Evolutionary conservation across 345 rosid species (phyloP).

Genomic region (Hibiscus trionum): DNA sequence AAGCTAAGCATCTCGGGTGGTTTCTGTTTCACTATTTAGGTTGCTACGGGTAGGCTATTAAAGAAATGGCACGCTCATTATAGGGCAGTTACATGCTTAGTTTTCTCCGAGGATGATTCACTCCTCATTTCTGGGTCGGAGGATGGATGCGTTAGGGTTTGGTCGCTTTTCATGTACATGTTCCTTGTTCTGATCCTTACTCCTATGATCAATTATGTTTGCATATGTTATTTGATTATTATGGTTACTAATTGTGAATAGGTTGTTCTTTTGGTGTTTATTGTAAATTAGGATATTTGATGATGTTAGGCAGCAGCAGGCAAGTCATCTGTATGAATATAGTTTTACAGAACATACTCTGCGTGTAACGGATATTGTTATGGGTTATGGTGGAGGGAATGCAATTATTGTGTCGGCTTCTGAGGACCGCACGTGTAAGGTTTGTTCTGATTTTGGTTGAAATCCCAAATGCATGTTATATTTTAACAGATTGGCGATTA

Average conservation of each 20-base stretch:
- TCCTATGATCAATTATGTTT: no score
- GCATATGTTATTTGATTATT: conserved; percentile 39
- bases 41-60: no score
- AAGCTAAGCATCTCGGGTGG: no score
- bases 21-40: no score
- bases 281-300: conserved; percentile 58
- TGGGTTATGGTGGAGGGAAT: conserved; percentile 66
- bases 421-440: conserved; percentile 86
- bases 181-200: background rate
- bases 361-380: conserved; percentile 53
- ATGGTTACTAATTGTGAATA: conserved; percentile 44
- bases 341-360: conserved; percentile 52
- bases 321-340: conserved; percentile 48
- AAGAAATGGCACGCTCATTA: conserved; percentile 85
- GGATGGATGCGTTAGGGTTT: conserved; percentile 71
- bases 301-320: conserved; percentile 43
- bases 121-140: conserved; percentile 75
- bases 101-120: conserved; percentile 69
- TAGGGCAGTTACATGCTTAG: conserved; percentile 65
- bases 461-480: background rate
- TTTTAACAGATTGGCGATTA: background rate
- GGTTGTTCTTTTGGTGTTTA: background rate
- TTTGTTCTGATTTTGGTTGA: conserved; percentile 13
- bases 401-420: conserved; percentile 72
- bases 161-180: conserved; percentile 68